Conservation (phyloP, 108 stramenopile species). For the Skeletonema marinoi region DNA sequence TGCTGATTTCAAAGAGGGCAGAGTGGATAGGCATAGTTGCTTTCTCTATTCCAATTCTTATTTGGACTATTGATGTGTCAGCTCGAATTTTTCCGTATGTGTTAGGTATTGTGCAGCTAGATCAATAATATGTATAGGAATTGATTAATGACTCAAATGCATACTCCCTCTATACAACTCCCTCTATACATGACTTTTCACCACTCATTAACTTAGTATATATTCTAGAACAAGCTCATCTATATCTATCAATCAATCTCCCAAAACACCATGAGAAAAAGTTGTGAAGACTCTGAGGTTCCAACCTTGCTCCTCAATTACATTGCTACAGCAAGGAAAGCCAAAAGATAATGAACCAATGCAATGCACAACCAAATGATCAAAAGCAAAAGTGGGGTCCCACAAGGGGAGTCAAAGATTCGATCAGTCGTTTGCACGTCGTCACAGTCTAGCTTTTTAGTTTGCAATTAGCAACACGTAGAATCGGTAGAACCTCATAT, state of each 20-base stretch:
- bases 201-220: no score
- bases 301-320: no score
- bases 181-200: no score
- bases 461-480: constrained; percentile 90
- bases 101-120: not conserved
- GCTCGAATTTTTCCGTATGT: not conserved
- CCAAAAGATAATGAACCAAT: no score
- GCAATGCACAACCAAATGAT: no score
- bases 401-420: constrained; percentile 87
- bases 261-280: no score
- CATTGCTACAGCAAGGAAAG: no score
- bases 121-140: not conserved
- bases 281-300: no score
- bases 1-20: constrained; percentile 22
- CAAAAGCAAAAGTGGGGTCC: constrained; percentile 42
- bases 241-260: no score
- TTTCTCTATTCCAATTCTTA: constrained; percentile 12
- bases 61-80: constrained; percentile 9
- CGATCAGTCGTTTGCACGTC: constrained; percentile 62
- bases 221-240: no score
- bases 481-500: constrained; percentile 86
- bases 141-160: no score
- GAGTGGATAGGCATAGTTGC: constrained; percentile 12
- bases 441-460: constrained; percentile 66
- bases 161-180: no score